phyloP scores from a whole-genome alignment of 306 rosid genomes.

The Dalbergia cochinchinensis region DNA sequence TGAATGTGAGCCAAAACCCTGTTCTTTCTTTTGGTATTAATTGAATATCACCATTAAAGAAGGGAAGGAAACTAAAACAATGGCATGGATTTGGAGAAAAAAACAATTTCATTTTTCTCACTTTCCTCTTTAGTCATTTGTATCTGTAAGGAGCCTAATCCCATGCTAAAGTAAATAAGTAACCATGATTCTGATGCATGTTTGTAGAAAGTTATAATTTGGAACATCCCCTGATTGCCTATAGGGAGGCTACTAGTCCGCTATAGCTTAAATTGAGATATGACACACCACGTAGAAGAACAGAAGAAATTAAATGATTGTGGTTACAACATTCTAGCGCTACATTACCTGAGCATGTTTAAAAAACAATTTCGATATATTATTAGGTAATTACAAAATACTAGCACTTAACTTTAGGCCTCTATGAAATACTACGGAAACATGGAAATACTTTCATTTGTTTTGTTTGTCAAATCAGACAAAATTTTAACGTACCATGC shows the following conservation, averaged over 20 bases:
- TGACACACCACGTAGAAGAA: background rate
- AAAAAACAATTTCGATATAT: background rate
- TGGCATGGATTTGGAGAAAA: background rate
- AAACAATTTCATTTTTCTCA: background rate
- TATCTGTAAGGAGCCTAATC: background rate
- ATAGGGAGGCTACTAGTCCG: background rate
- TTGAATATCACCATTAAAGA: background rate
- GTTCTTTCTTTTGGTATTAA: background rate
- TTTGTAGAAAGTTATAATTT: background rate
- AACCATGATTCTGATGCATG: background rate
- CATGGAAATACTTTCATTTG: background rate
- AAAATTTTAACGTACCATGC: slow-evolving; percentile 62
- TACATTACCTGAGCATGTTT: background rate
- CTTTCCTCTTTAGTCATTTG: background rate
- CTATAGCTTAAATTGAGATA: background rate
- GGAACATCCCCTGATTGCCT: background rate
- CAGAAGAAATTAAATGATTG: slow-evolving; percentile 18
- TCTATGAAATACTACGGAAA: background rate
- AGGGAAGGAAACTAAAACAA: background rate
- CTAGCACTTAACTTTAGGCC: background rate
- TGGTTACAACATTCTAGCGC: background rate
- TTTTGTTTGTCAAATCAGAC: background rate
- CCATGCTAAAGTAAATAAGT: background rate
- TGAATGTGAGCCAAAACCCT: background rate
- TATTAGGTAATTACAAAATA: background rate